Base-by-base conservation (phyloP, 108 stramenopile genomes). In the Seminavis robusta region DNA sequence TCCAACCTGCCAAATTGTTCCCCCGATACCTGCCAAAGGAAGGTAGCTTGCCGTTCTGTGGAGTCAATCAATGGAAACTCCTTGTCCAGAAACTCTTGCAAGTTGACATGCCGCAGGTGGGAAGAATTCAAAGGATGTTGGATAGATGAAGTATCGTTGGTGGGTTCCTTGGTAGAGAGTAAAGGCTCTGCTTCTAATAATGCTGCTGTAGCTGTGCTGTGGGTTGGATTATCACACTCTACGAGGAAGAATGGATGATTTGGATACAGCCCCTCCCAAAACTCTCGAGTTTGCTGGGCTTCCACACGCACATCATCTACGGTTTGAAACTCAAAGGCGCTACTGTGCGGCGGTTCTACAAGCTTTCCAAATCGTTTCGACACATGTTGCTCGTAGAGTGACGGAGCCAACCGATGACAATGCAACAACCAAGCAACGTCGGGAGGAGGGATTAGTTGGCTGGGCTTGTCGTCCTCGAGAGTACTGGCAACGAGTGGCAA, bases 21-120 rank as follows among this genome's bases (percentile, higher is more conserved):
- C 5, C 52, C 65, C 0, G 76, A 67, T 20, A 77, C 76, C 56
- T 76, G 75, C 76, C 76, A 77, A 11, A 77, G 56, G 42, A 77
- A 77, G 24, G 33, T 69, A 3, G 47, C 24, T 64, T 77, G 76
- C 8, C 71, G 67, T 17, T 63, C 57, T 19, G 42, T 33, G 7
- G 65, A 52, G 20, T 16, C 64, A 24, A 67, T 17, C 26, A 77
- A 37, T 51, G 71, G 69, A 56, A 59, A 77, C 16, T 51, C 68
- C 33, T 27, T n/a, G n/a, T n/a, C n/a, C 34, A 74, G 32, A 28
- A 11, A 1, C 29, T 30, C 4, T 26, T n/a, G n/a, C n/a, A n/a
- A n/a, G n/a, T n/a, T n/a, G n/a, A n/a, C n/a, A n/a, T n/a, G n/a
- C n/a, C n/a, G n/a, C n/a, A n/a, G n/a, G n/a, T n/a, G n/a, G n/a